Conservation (phyloP, 306 rosid genomes). For the Dryas drummondii region DNA sequence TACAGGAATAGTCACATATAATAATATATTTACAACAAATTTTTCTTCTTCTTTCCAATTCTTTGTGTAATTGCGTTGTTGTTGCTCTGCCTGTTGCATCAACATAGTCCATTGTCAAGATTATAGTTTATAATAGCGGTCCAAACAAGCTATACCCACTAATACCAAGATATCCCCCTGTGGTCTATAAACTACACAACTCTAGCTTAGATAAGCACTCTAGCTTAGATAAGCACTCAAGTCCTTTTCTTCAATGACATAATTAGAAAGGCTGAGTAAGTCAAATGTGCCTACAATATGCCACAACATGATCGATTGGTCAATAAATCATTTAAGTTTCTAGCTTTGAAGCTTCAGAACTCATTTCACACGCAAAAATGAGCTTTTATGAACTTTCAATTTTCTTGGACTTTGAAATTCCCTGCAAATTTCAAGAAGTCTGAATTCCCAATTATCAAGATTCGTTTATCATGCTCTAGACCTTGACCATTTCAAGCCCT, state of each 20-base stretch:
- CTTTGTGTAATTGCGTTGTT: not conserved
- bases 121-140: not conserved
- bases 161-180: not conserved
- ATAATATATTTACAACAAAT: too few species aligned
- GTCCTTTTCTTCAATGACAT: slow-evolving; percentile 9
- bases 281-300: not conserved
- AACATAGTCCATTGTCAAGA: not conserved
- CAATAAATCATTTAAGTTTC: too few species aligned
- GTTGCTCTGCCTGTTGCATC: not conserved
- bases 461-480: not conserved
- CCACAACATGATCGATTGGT: too few species aligned
- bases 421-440: not conserved
- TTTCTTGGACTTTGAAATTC: too few species aligned
- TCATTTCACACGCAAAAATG: too few species aligned
- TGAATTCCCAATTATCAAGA: not conserved
- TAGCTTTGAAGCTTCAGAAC: too few species aligned
- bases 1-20: too few species aligned
- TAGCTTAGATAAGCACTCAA: not conserved
- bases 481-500: slow-evolving; percentile 10
- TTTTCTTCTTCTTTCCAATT: not conserved
- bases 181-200: not conserved
- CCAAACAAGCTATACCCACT: not conserved
- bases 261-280: not conserved
- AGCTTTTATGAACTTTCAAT: too few species aligned
- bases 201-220: not conserved